Evolutionary conservation across 108 stramenopile species (phyloP), one percentile per base, ranked within the genome.

Genomic region (Discostella pseudostelligera): DNA sequence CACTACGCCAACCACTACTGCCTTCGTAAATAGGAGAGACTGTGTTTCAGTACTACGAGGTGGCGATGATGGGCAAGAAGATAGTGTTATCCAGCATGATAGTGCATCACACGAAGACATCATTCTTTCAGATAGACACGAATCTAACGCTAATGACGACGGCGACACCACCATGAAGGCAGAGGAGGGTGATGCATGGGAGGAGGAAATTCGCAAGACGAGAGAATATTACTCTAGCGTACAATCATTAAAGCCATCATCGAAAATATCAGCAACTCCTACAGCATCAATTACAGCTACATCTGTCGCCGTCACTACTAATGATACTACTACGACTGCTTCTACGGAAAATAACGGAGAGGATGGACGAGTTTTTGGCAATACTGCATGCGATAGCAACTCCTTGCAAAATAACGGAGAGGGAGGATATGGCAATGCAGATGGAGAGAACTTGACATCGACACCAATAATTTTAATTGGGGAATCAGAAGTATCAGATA

Each of bases 151-250:
- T n/a, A n/a, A n/a, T n/a, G n/a, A n/a, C 3, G 32, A 32, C 32
- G 32, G 5, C 32, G 5, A 5, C 32, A 32, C 3, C 3, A 32
- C 32, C 32, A 1, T 17, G 46, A n/a, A 21, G 21, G 16, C 0
- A 20, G 6, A 11, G 32, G 32, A 35, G 2, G 53, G 14, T 13
- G 32, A 14, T 35, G 32, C 29, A 1, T 54, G 53, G 53, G 53
- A 54, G 32, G 53, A 36, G 29, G 53, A 35, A 54, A 54, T 54
- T 26, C 53, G 53, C 11, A 54, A 25, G 13, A 54, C 53, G 13
- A 29, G 53, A 16, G 53, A 54, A 54, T 54, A 12, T 54, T 54
- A 54, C 53, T 16, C 4, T 35, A 0, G 2, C 9, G 13, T 14
- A 7, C 24, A 6, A 53, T 53, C 16, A 16, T 54, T 28, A 35